Evolutionary conservation across 2,329 filamentous ascomycete species (phyloP), one percentile per base, ranked within the genome.

Genomic region (Chrysosporium keratinophilum): DNA sequence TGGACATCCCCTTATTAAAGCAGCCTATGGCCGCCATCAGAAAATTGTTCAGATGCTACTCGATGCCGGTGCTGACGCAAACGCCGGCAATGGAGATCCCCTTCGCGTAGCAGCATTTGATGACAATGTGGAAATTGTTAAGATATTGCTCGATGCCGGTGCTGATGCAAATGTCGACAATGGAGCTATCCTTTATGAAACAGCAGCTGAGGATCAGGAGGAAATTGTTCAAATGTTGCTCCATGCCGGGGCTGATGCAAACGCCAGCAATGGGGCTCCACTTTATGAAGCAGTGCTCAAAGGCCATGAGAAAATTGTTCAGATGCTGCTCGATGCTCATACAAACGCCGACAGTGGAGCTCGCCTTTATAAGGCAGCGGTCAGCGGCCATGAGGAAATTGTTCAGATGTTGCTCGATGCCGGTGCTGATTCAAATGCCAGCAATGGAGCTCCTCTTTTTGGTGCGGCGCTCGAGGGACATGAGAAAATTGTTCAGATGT

Each of bases 1-100:
- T 31, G 35, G 31, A 10, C 5, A 7, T 48, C 6, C 47, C 10
- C 53, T 55, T 37, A 15, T 28, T n/a, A 6, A 4, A 17, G 46
- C 39, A 0, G 19, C 46, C n/a, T 6, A 9, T 1, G 1, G 5
- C 2, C 46, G 53, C 17, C 0, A 2, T 17, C 9, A 20, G 40
- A 44, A 40, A 11, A 44, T 50, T 17, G 50, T 53, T 4, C 39
- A 48, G 35, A n/a, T n/a, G n/a, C n/a, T n/a, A n/a, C n/a, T n/a
- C n/a, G n/a, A n/a, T n/a, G n/a, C n/a, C n/a, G n/a, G 14, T 52
- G 20, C 50, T n/a, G 44, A 56, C 45, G 17, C 50, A n/a, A 46
- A 47, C 40, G 35, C 12, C 33, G 34, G 33, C 14, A 19, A n/a
- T 31, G 33, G 5, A 3, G 17, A 12, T 49, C 42, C 52, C 1